Percentiles rank a stretch among this genome's conserved stretches.
These are phyloP conservation scores for Diatrype stigma DNA, from an alignment of 2,329 filamentous ascomycete species.

Conservation along the genomic window DNA sequence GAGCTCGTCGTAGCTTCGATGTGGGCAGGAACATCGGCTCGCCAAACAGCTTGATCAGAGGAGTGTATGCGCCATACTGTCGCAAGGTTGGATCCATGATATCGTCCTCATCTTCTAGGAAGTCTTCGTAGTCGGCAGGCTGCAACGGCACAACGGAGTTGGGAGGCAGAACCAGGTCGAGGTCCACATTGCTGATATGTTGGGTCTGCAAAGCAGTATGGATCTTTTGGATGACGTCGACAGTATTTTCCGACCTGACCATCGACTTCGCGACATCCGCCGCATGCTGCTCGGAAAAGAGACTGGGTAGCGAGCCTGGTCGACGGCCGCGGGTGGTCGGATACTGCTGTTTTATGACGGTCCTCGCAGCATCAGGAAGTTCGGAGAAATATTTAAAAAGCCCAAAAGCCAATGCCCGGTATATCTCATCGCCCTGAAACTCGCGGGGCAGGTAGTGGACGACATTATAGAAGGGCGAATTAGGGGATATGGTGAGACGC, in stretches of 20 bases:
- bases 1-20: slow-evolving; percentile 75
- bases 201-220: slow-evolving; percentile 75
- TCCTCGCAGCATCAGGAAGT: slow-evolving; percentile 72
- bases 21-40: slow-evolving; percentile 85
- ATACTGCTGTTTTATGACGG: slow-evolving; percentile 58
- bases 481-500: slow-evolving; percentile 88
- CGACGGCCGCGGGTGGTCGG: slow-evolving; percentile 50
- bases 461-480: slow-evolving; percentile 83
- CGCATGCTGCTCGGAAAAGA: slow-evolving; percentile 90
- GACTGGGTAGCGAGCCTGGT: slow-evolving; percentile 59
- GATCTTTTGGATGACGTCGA: slow-evolving; percentile 68
- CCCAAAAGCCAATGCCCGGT: slow-evolving; percentile 84
- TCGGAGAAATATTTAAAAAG: slow-evolving; percentile 93
- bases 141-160: slow-evolving; percentile 67
- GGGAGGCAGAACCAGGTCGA: slow-evolving; percentile 80
- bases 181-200: slow-evolving; percentile 76
- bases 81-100: slow-evolving; percentile 59
- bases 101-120: slow-evolving; percentile 61
- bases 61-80: slow-evolving; percentile 74
- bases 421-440: slow-evolving; percentile 92
- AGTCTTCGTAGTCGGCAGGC: slow-evolving; percentile 54
- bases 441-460: slow-evolving; percentile 88
- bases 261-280: slow-evolving; percentile 85
- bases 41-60: slow-evolving; percentile 74
- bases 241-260: slow-evolving; percentile 72